phyloP scores from a whole-genome alignment of 352 stramenopile species.

The Thalassiosira delicatula region DNA sequence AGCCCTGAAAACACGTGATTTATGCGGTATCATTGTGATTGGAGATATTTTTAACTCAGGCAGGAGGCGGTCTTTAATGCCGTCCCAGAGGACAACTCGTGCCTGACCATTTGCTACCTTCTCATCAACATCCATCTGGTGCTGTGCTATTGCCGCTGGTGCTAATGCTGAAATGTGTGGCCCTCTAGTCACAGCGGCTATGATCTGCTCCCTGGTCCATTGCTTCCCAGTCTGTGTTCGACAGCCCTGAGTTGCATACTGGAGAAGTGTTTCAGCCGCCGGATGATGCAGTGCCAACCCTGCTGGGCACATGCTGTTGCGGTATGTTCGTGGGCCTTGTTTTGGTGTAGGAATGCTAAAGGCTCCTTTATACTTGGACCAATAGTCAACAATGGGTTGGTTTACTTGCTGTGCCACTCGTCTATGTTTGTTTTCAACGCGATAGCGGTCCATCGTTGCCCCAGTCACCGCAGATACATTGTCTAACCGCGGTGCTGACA shows the following conservation, averaged over 20 bases:
- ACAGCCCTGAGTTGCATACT: conserved; percentile 24
- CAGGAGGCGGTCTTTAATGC: conserved; percentile 38
- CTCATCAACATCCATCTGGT: neutral
- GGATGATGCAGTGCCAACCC: conserved; percentile 4
- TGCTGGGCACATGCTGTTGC: conserved; percentile 13
- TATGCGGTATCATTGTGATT: conserved; percentile 38
- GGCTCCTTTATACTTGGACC: neutral
- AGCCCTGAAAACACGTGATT: conserved; percentile 15
- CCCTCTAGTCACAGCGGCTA: neutral
- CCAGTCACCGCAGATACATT: neutral
- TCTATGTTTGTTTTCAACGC: neutral
- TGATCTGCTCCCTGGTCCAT: conserved; percentile 19
- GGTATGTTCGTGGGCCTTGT: neutral
- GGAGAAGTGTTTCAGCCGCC: neutral
- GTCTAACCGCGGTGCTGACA: neutral
- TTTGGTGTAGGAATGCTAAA: neutral
- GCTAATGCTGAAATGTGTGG: conserved; percentile 4
- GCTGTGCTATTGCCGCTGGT: neutral
- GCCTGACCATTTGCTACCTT: conserved; percentile 6
- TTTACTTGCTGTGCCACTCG: neutral
- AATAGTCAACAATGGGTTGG: neutral
- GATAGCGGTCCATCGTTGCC: neutral
- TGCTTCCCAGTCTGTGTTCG: neutral
- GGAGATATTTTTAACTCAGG: conserved; percentile 35
- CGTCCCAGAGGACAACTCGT: conserved; percentile 1